Evolutionary conservation across 208 protist genomes (phyloP).

Genomic region (Spironucleus salmonicida): DNA sequence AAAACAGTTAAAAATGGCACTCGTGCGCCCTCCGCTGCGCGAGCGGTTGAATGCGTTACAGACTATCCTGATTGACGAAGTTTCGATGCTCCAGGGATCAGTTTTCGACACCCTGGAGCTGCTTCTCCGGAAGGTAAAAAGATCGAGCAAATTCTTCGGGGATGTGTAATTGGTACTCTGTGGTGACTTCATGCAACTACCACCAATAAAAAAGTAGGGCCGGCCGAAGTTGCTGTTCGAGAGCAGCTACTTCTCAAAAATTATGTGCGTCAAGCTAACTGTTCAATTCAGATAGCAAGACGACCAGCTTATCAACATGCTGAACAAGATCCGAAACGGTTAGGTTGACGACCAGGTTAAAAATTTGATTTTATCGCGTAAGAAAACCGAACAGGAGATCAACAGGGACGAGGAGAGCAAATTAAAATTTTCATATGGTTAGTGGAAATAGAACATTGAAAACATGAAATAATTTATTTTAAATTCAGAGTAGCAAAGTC

Average conservation of each 20-base stretch:
- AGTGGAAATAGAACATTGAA: background rate
- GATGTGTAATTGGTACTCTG: slow-evolving; percentile 1
- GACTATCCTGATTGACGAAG: slow-evolving; percentile 2
- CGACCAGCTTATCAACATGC: background rate
- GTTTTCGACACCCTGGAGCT: background rate
- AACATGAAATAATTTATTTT: background rate
- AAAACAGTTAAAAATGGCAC: background rate
- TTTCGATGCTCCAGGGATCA: background rate
- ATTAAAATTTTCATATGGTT: background rate
- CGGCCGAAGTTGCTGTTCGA: background rate
- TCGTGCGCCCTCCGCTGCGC: background rate
- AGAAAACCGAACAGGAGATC: background rate
- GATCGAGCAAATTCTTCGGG: background rate
- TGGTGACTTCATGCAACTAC: slow-evolving; percentile 10
- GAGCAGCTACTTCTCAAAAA: background rate
- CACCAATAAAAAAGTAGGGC: background rate
- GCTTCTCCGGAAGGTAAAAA: background rate
- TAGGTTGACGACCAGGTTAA: background rate
- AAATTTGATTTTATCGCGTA: background rate
- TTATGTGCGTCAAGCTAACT: background rate
- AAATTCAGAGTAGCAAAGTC: background rate
- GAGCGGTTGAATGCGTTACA: background rate
- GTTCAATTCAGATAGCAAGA: background rate
- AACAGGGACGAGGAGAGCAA: background rate
- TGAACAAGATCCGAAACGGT: background rate